phyloP scores from a whole-genome alignment of 129 eudicot species.

The Dittrichia graveolens region DNA sequence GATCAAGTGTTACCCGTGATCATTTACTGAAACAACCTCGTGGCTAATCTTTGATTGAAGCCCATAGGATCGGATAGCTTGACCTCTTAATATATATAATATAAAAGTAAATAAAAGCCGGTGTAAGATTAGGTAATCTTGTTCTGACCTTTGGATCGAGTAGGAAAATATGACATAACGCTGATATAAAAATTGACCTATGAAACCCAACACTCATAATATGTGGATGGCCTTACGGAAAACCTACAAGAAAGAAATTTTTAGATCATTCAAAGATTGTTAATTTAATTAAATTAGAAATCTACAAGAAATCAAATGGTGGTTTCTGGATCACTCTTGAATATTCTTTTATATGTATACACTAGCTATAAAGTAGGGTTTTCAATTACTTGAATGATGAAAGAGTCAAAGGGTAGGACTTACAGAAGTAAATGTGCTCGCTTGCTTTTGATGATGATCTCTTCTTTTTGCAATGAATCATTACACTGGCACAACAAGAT shows the following conservation, averaged over 20 bases:
- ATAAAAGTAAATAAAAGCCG: no score
- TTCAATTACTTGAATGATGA: slow-evolving; percentile 12
- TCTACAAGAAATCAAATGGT: background rate
- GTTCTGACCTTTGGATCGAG: no score
- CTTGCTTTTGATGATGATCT: slow-evolving; percentile 37
- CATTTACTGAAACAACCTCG: no score
- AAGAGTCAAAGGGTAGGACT: slow-evolving; percentile 37
- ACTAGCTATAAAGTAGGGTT: slow-evolving; percentile 17
- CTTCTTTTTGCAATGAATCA: slow-evolving; percentile 42
- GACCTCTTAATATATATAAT: no score
- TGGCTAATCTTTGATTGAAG: no score
- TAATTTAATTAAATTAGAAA: slow-evolving; percentile 5
- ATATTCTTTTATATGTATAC: background rate
- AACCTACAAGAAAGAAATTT: slow-evolving; percentile 5
- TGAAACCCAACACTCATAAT: no score
- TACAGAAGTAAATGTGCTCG: slow-evolving; percentile 32
- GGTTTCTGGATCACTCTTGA: background rate
- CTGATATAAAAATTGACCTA: no score
- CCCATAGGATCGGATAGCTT: no score
- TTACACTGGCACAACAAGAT: slow-evolving; percentile 13
- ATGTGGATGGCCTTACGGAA: background rate
- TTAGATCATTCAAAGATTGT: slow-evolving; percentile 3
- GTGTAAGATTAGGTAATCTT: no score
- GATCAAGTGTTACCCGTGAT: no score
- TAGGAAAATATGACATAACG: no score